Evolutionary conservation across 2,329 filamentous ascomycete species (phyloP), one percentile per base, ranked within the genome.

Genomic region (Gaeumannomyces sp.): DNA sequence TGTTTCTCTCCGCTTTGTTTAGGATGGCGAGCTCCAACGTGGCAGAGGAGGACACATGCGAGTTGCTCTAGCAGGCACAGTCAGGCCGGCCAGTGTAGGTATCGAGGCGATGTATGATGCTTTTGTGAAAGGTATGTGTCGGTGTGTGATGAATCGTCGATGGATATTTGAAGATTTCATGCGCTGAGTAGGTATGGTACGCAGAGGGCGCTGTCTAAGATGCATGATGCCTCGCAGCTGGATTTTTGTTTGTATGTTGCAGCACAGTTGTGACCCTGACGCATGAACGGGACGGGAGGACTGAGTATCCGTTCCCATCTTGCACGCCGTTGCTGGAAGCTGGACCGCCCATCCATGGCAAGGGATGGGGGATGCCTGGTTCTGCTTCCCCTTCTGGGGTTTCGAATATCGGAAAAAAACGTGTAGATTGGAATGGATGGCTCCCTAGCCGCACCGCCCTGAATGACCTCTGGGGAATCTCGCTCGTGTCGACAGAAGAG

Each of bases 401-500:
- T 7, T 53, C 45, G 45, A 25, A 22, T 8, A 53, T 25, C 45
- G 22, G 8, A 11, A 45, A 19, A 45, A 45, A 53, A 10, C 14
- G 45, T 22, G 45, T 53, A 53, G n/a, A 53, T 25, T 53, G 45
- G n/a, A 53, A n/a, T 53, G 45, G 8, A n/a, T 53, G 45, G 22
- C 22, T 53, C 22, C 10, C 22, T 5, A 53, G 45, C 45, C 45
- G 45, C 45, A n/a, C 45, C 45, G 45, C 45, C 14, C 45, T 53
- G 45, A n/a, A 25, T 53, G n/a, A 10, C 45, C 45, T 53, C 45
- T 53, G 57, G 29, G 16, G 25, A 59, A 59, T 59, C 57, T 28
- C 57, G 25, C 57, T 28, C 29, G 57, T 59, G 25, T 59, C 57
- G 27, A 59, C 57, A 59, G 57, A 59, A 59, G 27, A 59, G 57